These are phyloP conservation scores for Hippophae rhamnoides DNA, from an alignment of 306 rosid genomes.

Conservation along the genomic window DNA sequence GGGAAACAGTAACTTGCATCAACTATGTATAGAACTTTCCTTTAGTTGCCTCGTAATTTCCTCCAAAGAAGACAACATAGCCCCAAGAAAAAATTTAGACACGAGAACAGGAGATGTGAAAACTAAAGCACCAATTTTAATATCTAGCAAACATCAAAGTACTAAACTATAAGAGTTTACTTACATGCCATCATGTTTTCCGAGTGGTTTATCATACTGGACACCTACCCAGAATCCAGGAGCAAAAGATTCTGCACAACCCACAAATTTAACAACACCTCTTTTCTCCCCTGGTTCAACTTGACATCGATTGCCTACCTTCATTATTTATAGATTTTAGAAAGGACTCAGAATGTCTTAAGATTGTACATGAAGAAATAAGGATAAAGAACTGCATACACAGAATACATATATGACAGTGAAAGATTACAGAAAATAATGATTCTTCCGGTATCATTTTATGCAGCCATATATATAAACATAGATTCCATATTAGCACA, in stretches of 20 bases:
- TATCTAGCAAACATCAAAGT: not conserved
- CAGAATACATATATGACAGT: not conserved
- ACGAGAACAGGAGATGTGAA: not conserved
- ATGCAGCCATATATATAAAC: no score
- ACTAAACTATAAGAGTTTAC: constrained; percentile 9
- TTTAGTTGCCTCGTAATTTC: no score
- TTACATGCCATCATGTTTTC: constrained; percentile 95
- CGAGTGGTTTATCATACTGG: constrained; percentile 93
- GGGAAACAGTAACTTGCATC: no score
- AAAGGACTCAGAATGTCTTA: not conserved
- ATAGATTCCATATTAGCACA: no score
- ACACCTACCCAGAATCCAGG: constrained; percentile 95
- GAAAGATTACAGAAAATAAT: no score
- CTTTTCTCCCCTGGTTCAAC: constrained; percentile 86
- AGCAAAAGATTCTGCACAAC: constrained; percentile 68
- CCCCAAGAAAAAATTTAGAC: no score
- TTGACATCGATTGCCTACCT: constrained; percentile 94
- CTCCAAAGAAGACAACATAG: no score
- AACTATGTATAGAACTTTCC: no score
- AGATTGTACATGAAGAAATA: constrained; percentile 1
- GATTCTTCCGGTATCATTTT: no score
- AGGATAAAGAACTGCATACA: not conserved
- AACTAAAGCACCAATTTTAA: not conserved
- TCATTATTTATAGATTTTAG: constrained; percentile 13
- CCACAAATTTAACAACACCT: constrained; percentile 68